Percentiles rank a stretch among this genome's conserved stretches.
Evolutionary conservation across 2,329 filamentous ascomycete species (phyloP).

Genomic region (Claviceps paspali): DNA sequence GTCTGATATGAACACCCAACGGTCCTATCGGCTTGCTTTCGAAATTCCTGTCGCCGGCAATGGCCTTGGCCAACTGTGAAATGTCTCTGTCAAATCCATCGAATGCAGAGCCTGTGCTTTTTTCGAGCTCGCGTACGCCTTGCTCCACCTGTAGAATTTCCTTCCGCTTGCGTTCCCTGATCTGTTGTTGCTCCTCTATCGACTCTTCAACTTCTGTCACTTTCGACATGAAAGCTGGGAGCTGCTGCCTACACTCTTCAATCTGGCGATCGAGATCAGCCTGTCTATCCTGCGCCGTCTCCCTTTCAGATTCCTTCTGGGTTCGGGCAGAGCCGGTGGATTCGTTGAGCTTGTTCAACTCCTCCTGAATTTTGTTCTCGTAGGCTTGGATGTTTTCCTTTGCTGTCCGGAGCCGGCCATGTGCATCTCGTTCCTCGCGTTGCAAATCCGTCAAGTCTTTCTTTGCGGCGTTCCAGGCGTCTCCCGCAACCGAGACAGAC

Average conservation of each 20-base stretch:
- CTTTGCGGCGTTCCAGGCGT: constrained; percentile 36
- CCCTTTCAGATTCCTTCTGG: constrained; percentile 41
- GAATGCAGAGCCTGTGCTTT: constrained; percentile 39
- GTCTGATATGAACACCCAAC: constrained; percentile 59
- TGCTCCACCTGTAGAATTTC: constrained; percentile 39
- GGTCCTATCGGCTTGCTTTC: constrained; percentile 64
- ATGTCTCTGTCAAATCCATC: constrained; percentile 51
- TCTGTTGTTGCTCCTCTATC: constrained; percentile 15
- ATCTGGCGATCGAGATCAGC: constrained; percentile 14
- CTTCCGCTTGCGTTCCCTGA: constrained; percentile 28
- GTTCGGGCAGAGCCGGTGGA: constrained; percentile 55
- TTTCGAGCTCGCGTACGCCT: constrained; percentile 34
- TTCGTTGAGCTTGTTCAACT: constrained; percentile 47
- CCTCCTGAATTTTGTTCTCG: constrained; percentile 34
- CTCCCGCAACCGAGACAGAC: constrained; percentile 27
- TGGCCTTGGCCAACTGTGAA: constrained; percentile 47
- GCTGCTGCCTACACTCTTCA: constrained; percentile 13
- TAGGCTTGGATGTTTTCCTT: constrained; percentile 29
- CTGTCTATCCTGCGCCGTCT: constrained; percentile 14
- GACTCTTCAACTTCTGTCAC: constrained; percentile 17
- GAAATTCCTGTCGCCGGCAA: constrained; percentile 57
- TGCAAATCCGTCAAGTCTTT: constrained; percentile 38
- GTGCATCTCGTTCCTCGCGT: constrained; percentile 51
- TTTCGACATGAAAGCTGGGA: constrained; percentile 19
- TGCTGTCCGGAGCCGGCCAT: constrained; percentile 38